Percentiles rank a stretch among this genome's conserved stretches.
Conservation (phyloP, 352 stramenopile genomes). For the Phytophthora tubulina region DNA sequence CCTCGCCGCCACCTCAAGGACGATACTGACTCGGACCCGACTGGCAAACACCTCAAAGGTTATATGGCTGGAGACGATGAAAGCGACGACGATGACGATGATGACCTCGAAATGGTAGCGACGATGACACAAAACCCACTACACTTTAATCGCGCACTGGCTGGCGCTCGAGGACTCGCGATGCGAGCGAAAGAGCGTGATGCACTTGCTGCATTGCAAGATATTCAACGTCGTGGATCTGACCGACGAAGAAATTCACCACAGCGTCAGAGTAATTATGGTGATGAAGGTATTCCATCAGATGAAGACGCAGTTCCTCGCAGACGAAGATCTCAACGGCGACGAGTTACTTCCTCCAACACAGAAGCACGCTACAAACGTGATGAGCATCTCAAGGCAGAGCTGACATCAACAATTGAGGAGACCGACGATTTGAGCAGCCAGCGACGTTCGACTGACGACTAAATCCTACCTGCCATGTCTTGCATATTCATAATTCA, state of each 20-base stretch:
- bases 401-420: constrained; percentile 38
- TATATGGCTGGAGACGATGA: constrained; percentile 16
- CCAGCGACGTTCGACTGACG: not conserved
- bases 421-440: constrained; percentile 33
- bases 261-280: constrained; percentile 38
- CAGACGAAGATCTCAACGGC: constrained; percentile 30
- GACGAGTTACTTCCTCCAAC: constrained; percentile 3
- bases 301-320: constrained; percentile 21
- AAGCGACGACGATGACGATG: constrained; percentile 52
- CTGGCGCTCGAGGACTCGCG: constrained; percentile 40
- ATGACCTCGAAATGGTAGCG: constrained; percentile 72
- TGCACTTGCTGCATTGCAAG: constrained; percentile 59
- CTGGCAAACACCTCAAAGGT: constrained; percentile 7
- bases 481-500: not conserved
- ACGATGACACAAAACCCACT: constrained; percentile 76
- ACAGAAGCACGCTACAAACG: constrained; percentile 3
- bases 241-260: constrained; percentile 33
- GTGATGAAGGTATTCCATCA: constrained; percentile 1
- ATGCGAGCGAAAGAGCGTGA: constrained; percentile 58
- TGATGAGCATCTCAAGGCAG: constrained; percentile 23
- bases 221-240: constrained; percentile 59
- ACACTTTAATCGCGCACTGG: constrained; percentile 58
- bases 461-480: constrained; percentile 3
- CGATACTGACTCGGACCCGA: constrained; percentile 16
- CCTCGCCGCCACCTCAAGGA: constrained; percentile 27